A percentile compares a stretch with the other conserved stretches of the same genome.
Conservation (phyloP, 2,329 filamentous ascomycete genomes). For the Purpureocillium takamizusanense region DNA sequence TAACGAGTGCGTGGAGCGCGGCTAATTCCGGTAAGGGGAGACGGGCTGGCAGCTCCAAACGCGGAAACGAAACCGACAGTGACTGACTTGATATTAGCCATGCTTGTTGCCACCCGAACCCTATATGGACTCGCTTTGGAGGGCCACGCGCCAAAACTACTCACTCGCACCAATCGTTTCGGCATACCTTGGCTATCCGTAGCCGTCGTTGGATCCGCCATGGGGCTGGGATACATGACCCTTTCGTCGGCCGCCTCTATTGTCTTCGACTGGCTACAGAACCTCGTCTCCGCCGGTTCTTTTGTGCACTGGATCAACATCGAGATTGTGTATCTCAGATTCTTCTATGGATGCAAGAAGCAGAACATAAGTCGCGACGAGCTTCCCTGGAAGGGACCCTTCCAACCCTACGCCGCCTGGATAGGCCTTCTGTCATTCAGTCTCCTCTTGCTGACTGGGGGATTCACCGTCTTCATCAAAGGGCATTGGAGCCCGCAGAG, state of each 20-base stretch:
- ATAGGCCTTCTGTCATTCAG: constrained; percentile 43
- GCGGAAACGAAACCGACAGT: not conserved
- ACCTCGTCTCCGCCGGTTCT: constrained; percentile 47
- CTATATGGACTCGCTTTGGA: constrained; percentile 53
- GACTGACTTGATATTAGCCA: constrained; percentile 1
- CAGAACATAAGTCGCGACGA: constrained; percentile 35
- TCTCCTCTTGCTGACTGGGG: constrained; percentile 56
- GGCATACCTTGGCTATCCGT: constrained; percentile 45
- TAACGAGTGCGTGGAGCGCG: constrained; percentile 11
- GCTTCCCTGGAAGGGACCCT: constrained; percentile 34
- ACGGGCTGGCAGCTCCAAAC: not conserved
- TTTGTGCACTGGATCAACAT: constrained; percentile 45
- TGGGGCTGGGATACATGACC: constrained; percentile 56
- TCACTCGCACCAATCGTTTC: constrained; percentile 44
- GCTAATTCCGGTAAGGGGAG: constrained; percentile 8
- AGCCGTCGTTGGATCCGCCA: constrained; percentile 39
- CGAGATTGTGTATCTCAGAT: constrained; percentile 41
- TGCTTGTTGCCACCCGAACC: constrained; percentile 43
- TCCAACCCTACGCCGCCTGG: constrained; percentile 52
- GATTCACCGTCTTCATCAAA: constrained; percentile 60
- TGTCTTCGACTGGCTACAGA: constrained; percentile 58
- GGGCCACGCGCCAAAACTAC: constrained; percentile 49
- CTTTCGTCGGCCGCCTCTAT: constrained; percentile 45
- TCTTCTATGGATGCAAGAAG: constrained; percentile 38
- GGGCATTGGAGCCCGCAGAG: constrained; percentile 46